Conservation (phyloP, 495 filamentous ascomycete genomes). For the Aspergillus carlsbadensis region DNA sequence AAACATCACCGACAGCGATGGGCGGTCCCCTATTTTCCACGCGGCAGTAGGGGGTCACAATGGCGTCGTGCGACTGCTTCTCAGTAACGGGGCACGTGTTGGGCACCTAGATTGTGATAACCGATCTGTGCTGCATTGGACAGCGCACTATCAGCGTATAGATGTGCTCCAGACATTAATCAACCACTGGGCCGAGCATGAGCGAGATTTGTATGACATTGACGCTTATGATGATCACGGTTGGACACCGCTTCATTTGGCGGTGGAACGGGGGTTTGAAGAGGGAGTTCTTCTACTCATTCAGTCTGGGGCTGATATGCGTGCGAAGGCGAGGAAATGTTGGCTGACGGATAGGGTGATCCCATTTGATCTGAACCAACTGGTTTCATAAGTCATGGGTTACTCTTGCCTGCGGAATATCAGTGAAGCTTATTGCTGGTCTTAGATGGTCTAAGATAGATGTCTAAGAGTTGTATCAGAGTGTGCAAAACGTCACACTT, state of each 20-base stretch:
- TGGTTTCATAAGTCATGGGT: neutral
- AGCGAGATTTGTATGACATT: neutral
- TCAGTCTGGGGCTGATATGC: neutral
- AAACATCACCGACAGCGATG: constrained; percentile 5
- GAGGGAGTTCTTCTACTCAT: constrained; percentile 2
- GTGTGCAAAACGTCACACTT: too few species aligned
- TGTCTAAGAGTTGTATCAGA: too few species aligned
- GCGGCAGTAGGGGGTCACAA: constrained; percentile 5
- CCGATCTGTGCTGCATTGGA: constrained; percentile 8
- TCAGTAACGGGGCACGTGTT: constrained; percentile 1
- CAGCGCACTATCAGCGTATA: neutral
- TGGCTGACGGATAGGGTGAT: neutral
- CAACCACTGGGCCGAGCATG: neutral
- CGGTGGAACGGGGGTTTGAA: constrained; percentile 7
- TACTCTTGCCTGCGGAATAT: too few species aligned
- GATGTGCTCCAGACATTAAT: constrained; percentile 1
- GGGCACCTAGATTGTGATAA: neutral
- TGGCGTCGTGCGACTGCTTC: neutral
- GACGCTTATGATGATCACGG: neutral
- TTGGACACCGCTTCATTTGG: constrained; percentile 5
- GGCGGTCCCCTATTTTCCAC: neutral
- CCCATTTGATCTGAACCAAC: neutral
- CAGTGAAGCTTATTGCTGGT: too few species aligned
- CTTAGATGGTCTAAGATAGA: too few species aligned
- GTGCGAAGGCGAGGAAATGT: neutral